Conservation (phyloP, 495 filamentous ascomycete species). For the Aspergillus nanangensis region DNA sequence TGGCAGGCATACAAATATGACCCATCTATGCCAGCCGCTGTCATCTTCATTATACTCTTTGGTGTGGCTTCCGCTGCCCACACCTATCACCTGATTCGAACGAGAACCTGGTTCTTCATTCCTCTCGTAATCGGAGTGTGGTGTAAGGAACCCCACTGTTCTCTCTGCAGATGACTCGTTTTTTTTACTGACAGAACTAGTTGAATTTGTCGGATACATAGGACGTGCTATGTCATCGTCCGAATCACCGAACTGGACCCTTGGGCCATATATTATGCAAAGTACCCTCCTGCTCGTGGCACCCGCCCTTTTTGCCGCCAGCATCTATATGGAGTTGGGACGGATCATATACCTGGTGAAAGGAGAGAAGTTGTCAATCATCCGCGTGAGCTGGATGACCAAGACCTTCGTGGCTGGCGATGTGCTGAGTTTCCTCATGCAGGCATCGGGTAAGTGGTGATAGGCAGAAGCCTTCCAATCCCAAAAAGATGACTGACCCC, state of each 20-base stretch:
- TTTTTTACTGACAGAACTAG: slow-evolving; percentile 7
- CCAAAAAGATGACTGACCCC: background rate
- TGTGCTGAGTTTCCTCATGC: slow-evolving; percentile 37
- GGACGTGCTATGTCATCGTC: slow-evolving; percentile 26
- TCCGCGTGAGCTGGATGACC: slow-evolving; percentile 43
- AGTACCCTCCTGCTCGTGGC: slow-evolving; percentile 42
- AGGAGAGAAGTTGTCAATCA: slow-evolving; percentile 30
- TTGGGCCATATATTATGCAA: slow-evolving; percentile 43
- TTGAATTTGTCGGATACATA: slow-evolving; percentile 37
- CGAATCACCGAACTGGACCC: slow-evolving; percentile 20
- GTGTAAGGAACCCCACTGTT: slow-evolving; percentile 31
- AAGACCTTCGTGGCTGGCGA: slow-evolving; percentile 36
- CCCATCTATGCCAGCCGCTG: slow-evolving; percentile 43
- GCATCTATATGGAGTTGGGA: slow-evolving; percentile 54
- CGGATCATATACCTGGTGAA: slow-evolving; percentile 40
- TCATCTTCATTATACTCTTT: slow-evolving; percentile 48
- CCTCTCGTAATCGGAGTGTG: slow-evolving; percentile 47
- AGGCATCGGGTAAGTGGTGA: slow-evolving; percentile 20
- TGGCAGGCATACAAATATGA: slow-evolving; percentile 43
- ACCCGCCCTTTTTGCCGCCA: slow-evolving; percentile 48
- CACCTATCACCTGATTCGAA: slow-evolving; percentile 31
- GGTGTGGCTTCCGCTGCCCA: slow-evolving; percentile 30
- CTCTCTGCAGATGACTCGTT: background rate
- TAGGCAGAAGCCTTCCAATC: background rate
- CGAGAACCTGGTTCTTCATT: slow-evolving; percentile 48